Percentiles rank a stretch among this genome's conserved stretches.
Conservation (phyloP, 2,329 filamentous ascomycete genomes). For the Monosporascus sp. region DNA sequence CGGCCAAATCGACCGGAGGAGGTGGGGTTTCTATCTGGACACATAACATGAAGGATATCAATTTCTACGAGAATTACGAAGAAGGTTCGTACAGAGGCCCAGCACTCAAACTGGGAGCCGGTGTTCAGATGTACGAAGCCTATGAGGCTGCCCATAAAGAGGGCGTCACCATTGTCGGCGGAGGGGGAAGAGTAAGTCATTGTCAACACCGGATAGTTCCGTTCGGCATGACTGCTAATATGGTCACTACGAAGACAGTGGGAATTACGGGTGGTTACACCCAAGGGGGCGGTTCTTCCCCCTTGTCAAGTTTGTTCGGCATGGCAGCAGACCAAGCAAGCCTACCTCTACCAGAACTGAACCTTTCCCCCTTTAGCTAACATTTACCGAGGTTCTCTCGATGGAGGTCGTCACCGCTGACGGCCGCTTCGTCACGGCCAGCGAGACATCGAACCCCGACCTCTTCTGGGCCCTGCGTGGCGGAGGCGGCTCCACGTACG, state of each 20-base stretch:
- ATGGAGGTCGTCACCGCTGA: slow-evolving; percentile 45
- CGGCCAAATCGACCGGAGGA: slow-evolving; percentile 23
- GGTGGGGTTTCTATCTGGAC: slow-evolving; percentile 23
- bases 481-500: slow-evolving; percentile 40
- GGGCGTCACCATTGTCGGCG: slow-evolving; percentile 20
- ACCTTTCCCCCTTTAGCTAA: not conserved
- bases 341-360: not conserved
- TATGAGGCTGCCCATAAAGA: slow-evolving; percentile 18
- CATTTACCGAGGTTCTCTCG: slow-evolving; percentile 31
- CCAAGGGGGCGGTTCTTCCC: slow-evolving; percentile 50
- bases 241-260: slow-evolving; percentile 32
- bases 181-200: slow-evolving; percentile 17
- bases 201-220: not conserved
- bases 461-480: slow-evolving; percentile 49
- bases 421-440: slow-evolving; percentile 39
- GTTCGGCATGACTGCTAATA: not conserved
- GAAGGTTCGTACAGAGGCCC: slow-evolving; percentile 20
- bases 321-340: slow-evolving; percentile 42
- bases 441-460: slow-evolving; percentile 37
- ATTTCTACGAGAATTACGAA: slow-evolving; percentile 18
- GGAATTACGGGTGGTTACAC: slow-evolving; percentile 45
- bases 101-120: slow-evolving; percentile 23
- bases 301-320: slow-evolving; percentile 43
- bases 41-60: slow-evolving; percentile 23
- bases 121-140: slow-evolving; percentile 21